phyloP scores from a whole-genome alignment of 2,329 filamentous ascomycete species.

The Leptographium flavum region DNA sequence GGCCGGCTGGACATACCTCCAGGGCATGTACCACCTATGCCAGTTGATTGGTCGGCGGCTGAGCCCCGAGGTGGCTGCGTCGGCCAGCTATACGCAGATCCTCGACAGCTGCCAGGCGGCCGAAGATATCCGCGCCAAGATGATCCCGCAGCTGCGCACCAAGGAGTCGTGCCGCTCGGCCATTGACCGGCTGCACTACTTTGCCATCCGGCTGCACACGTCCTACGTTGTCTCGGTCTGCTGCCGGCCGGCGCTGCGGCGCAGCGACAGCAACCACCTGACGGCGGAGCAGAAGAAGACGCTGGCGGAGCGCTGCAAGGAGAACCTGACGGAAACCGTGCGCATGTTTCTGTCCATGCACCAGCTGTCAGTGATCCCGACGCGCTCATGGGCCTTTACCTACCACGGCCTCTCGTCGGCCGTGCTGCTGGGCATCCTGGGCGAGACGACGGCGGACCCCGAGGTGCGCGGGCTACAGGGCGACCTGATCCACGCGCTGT shows the following conservation, averaged over 20 bases:
- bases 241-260: conserved; percentile 46
- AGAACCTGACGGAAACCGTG: conserved; percentile 49
- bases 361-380: conserved; percentile 51
- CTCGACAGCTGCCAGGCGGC: conserved; percentile 41
- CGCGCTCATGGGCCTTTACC: conserved; percentile 53
- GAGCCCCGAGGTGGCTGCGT: conserved; percentile 36
- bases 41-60: conserved; percentile 43
- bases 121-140: conserved; percentile 34
- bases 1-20: conserved; percentile 42
- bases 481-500: conserved; percentile 48
- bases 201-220: conserved; percentile 49
- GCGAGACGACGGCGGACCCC: conserved; percentile 47
- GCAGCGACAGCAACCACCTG: conserved; percentile 33
- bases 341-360: conserved; percentile 58
- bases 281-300: conserved; percentile 36
- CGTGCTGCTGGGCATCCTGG: conserved; percentile 46
- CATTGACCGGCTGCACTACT: conserved; percentile 48
- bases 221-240: conserved; percentile 52
- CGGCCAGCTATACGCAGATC: conserved; percentile 38
- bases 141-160: conserved; percentile 37
- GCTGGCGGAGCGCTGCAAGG: conserved; percentile 44
- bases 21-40: conserved; percentile 51
- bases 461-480: conserved; percentile 50
- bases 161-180: conserved; percentile 52
- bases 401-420: conserved; percentile 54